A percentile compares a stretch with the other conserved stretches of the same genome.
Conservation (phyloP, 1,139 yeast species). For the Meyerozyma smithsonii region DNA sequence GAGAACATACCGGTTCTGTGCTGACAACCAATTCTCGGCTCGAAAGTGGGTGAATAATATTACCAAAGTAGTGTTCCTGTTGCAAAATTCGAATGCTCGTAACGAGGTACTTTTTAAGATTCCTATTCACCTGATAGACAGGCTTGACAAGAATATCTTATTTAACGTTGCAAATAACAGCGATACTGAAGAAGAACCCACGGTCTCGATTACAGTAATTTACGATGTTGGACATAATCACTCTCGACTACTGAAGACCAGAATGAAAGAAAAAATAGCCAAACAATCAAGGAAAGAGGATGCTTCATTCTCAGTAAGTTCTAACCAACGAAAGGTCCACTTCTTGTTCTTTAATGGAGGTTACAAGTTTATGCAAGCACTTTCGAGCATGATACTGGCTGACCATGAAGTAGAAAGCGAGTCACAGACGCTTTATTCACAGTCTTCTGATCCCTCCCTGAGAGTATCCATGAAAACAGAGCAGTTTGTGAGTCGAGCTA, state of each 20-base stretch:
- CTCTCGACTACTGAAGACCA: background rate
- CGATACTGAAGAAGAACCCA: slow-evolving; percentile 12
- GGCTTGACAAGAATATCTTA: slow-evolving; percentile 41
- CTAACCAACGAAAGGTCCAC: slow-evolving; percentile 36
- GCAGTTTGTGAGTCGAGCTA: background rate
- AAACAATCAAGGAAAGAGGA: background rate
- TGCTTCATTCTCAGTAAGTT: background rate
- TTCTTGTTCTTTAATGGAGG: slow-evolving; percentile 57
- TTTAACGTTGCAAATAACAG: slow-evolving; percentile 2
- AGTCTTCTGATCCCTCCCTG: background rate
- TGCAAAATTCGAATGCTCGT: slow-evolving; percentile 59
- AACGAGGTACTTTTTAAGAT: slow-evolving; percentile 74
- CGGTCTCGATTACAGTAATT: slow-evolving; percentile 20
- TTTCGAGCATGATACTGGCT: slow-evolving; percentile 3
- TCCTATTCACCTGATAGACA: slow-evolving; percentile 66
- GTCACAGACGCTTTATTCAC: background rate
- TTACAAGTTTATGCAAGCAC: slow-evolving; percentile 17
- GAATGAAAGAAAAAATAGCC: background rate
- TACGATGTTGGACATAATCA: slow-evolving; percentile 14
- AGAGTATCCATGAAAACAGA: background rate
- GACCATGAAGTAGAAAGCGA: background rate
- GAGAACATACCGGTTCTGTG: slow-evolving; percentile 59
- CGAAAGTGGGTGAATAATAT: slow-evolving; percentile 74
- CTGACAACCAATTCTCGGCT: slow-evolving; percentile 72
- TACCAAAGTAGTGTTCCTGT: slow-evolving; percentile 66